These are phyloP conservation scores for Corchorus olitorius DNA, from an alignment of 345 rosid species.

Conservation along the genomic window DNA sequence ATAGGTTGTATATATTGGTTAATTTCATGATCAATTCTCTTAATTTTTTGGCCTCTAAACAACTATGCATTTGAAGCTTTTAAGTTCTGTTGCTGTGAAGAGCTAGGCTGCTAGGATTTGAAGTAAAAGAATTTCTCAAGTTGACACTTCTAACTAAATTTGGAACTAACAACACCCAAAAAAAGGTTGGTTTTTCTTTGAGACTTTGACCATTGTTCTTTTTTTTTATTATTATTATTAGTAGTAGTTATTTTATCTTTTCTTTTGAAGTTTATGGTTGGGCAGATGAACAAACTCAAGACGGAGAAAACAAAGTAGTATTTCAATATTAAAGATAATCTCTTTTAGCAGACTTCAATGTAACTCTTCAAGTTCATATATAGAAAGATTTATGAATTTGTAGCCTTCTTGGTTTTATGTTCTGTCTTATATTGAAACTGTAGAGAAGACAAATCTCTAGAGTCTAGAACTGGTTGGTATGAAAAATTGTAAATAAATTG, in stretches of 20 bases:
- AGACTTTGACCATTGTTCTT: slow-evolving; percentile 13
- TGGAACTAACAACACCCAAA: background rate
- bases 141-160: background rate
- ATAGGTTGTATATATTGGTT: no score
- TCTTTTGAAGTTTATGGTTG: slow-evolving; percentile 31
- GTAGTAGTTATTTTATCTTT: background rate
- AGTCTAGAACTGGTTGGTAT: slow-evolving; percentile 33
- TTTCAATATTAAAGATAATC: slow-evolving; percentile 18
- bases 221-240: background rate
- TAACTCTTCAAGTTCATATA: background rate
- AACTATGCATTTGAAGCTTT: background rate
- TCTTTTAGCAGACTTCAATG: slow-evolving; percentile 11
- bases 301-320: slow-evolving; percentile 43
- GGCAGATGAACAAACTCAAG: slow-evolving; percentile 64
- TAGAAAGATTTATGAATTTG: background rate
- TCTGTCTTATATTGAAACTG: slow-evolving; percentile 4
- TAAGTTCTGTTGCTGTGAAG: background rate
- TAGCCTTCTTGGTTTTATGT: background rate
- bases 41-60: background rate
- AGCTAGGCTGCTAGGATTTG: background rate
- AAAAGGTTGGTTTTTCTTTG: slow-evolving; percentile 26
- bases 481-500: slow-evolving; percentile 24
- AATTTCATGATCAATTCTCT: background rate
- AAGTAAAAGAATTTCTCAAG: background rate
- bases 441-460: background rate